Base-by-base conservation (phyloP, 306 rosid species). In the Boehmeria nivea region DNA sequence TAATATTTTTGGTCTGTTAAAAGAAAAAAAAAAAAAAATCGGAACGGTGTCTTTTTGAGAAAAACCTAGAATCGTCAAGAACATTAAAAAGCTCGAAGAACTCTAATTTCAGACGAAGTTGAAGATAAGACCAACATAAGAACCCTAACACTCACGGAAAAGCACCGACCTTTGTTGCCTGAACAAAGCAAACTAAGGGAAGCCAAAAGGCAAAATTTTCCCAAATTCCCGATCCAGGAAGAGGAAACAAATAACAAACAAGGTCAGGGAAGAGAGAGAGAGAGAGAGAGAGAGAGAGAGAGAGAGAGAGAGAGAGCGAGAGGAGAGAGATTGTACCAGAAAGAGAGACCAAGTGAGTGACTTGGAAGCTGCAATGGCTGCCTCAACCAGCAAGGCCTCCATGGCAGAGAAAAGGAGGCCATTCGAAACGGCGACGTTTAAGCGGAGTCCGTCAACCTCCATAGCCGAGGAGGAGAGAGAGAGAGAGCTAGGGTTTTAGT, bases 341-440 rank as follows among this genome's bases (percentile, higher is more conserved):
- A 64, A 14, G 27, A 54, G 62, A 34, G 61, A 43, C 28, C 25
- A 60, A 60, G 75, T 57, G 59, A 78, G 31, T n/a, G 85, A 73
- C 36, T 81, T 76, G 12, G 71, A 59, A 23, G 83, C 73, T 44
- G 72, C 60, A 24, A 78, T 54, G 60, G 76, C 54, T 34, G 79
- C 67, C 70, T 80, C 75, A 51, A 71, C 76, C 23, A 58, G 55
- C 23, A 76, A 3, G 17, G 72, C 71, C n/a, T 67, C 64, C 55
- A 78, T 56, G 5, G 70, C 75, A 56, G 79, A 71, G 69, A 71
- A 65, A 58, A 68, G 63, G 26, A 62, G 47, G 44, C 60, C 44
- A 49, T 63, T 61, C 26, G 24, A 47, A 59, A 64, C 33, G 25
- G 46, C 8, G 10, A 51, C 64, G 51, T 59, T 40, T 14, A 67